These are phyloP conservation scores for Eucalyptus sideroxylon DNA, from an alignment of 345 rosid species.

Conservation along the genomic window DNA sequence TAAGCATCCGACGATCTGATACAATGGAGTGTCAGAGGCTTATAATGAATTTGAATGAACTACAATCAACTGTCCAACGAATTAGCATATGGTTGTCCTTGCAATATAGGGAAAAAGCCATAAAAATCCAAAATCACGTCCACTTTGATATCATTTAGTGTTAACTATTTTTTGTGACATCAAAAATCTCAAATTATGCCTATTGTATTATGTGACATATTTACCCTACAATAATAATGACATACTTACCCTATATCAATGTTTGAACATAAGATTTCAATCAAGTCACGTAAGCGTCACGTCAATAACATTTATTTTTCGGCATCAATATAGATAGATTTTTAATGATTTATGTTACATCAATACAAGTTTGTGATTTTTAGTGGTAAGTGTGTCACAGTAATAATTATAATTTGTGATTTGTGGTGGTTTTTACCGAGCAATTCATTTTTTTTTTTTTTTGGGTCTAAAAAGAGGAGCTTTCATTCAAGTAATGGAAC, in stretches of 20 bases:
- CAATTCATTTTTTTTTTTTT: neutral
- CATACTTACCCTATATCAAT: no score
- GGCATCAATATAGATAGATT: fast-evolving
- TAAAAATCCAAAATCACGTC: no score
- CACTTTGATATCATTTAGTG: neutral
- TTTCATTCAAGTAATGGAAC: no score
- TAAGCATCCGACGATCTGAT: neutral
- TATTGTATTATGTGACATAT: no score
- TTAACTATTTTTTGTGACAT: no score
- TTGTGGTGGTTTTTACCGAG: neutral
- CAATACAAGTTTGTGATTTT: neutral
- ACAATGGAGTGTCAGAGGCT: neutral
- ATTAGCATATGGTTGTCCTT: neutral
- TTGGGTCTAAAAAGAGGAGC: no score
- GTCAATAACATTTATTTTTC: fast-evolving
- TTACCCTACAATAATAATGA: fast-evolving
- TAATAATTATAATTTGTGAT: neutral
- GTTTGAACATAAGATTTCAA: fast-evolving
- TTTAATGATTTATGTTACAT: no score
- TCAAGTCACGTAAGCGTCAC: fast-evolving
- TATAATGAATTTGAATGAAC: neutral
- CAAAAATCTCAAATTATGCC: no score
- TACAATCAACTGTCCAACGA: neutral
- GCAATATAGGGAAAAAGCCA: neutral
- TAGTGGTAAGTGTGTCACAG: no score